These are phyloP conservation scores for Penicillium crustosum DNA, from an alignment of 2,329 filamentous ascomycete genomes.

Conservation along the genomic window DNA sequence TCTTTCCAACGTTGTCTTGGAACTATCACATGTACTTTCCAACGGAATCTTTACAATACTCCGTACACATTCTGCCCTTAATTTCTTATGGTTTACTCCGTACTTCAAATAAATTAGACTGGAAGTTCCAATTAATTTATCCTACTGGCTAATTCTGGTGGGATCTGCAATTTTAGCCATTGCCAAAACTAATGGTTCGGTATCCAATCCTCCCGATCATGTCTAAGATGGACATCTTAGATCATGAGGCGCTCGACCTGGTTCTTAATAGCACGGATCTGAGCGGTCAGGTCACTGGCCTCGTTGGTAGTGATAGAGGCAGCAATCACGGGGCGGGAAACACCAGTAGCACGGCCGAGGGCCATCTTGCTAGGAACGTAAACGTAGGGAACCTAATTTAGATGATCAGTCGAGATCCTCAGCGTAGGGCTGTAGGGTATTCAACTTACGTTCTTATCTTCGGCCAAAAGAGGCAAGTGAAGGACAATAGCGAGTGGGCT, in stretches of 20 bases:
- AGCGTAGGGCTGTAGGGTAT: rapidly evolving
- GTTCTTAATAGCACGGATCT: slow-evolving; percentile 87
- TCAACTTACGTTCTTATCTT: slow-evolving; percentile 61
- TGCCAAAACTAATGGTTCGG: neutral
- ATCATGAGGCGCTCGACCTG: slow-evolving; percentile 79
- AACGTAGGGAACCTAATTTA: slow-evolving; percentile 57
- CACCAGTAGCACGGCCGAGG: slow-evolving; percentile 85
- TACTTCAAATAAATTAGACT: neutral
- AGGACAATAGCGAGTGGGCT: slow-evolving; percentile 83
- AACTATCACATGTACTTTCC: too few relatives aligned
- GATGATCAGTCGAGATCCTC: neutral
- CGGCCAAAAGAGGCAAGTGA: slow-evolving; percentile 83
- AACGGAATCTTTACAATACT: neutral
- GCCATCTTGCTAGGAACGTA: slow-evolving; percentile 77
- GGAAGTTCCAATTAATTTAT: neutral
- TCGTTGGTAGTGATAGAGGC: slow-evolving; percentile 90
- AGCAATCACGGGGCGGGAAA: slow-evolving; percentile 82
- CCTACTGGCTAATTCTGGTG: neutral
- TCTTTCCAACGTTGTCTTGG: too few relatives aligned
- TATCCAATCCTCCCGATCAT: neutral
- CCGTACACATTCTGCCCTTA: neutral
- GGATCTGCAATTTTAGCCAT: neutral
- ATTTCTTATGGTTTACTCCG: neutral
- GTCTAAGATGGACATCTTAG: neutral
- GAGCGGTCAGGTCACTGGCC: slow-evolving; percentile 78